Evolutionary conservation across 768 basidiomycete species (phyloP).

Genomic region (Rhizopogon sp.): DNA sequence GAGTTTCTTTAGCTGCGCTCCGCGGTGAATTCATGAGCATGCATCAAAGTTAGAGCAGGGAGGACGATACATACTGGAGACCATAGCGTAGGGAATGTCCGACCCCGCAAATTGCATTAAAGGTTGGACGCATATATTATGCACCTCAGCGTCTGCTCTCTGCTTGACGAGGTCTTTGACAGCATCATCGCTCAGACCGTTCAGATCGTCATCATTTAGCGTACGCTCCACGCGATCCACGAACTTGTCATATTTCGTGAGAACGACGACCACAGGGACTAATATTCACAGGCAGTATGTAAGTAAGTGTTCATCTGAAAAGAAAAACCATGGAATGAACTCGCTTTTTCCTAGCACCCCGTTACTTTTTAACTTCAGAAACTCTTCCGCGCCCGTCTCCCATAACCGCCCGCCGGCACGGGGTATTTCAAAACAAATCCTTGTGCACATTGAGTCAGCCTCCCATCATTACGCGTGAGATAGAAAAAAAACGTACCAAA

Average conservation of each 20-base stretch:
- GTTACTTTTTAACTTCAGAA: not conserved
- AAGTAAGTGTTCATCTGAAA: not conserved
- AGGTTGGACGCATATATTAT: not conserved
- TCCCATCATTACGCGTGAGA: not conserved
- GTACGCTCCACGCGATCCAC: conserved; percentile 5
- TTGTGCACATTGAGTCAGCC: not conserved
- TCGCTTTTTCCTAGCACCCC: conserved; percentile 3
- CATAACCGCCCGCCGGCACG: not conserved
- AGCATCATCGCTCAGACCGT: not conserved
- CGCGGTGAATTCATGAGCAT: not conserved
- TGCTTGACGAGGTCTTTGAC: not conserved
- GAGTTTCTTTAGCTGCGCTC: not conserved
- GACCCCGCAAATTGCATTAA: not conserved
- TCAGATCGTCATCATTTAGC: conserved; percentile 24
- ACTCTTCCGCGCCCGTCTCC: not conserved
- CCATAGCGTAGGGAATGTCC: not conserved
- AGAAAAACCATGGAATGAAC: not conserved
- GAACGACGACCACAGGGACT: conserved; percentile 1
- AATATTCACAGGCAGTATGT: not conserved
- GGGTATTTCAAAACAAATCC: not conserved
- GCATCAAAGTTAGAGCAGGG: not conserved
- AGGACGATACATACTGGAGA: not conserved
- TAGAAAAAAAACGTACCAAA: conserved; percentile 3
- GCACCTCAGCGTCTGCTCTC: not conserved
- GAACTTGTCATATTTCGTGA: conserved; percentile 1